A percentile compares a stretch with the other conserved stretches of the same genome.
Evolutionary conservation across 2,329 filamentous ascomycete species (phyloP).

Genomic region (Celoporthe dispersa): DNA sequence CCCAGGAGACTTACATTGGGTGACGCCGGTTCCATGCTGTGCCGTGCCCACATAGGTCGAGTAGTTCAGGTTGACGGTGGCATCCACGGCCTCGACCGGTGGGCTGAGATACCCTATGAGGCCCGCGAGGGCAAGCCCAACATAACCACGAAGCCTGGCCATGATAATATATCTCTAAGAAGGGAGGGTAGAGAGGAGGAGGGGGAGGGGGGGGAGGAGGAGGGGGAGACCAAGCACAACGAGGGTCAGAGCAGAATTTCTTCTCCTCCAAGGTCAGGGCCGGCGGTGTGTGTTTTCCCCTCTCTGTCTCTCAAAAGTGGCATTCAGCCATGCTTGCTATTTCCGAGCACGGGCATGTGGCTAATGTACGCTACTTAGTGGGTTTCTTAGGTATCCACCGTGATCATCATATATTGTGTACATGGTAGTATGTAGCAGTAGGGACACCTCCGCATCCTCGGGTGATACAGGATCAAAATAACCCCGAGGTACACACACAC

Average conservation of each 20-base stretch:
- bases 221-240: not conserved
- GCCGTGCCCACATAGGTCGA: constrained; percentile 29
- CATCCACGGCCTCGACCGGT: constrained; percentile 18
- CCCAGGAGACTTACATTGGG: constrained; percentile 13
- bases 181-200: not conserved
- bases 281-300: not conserved
- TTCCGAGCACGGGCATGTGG: not conserved
- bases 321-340: not conserved
- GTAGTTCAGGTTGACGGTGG: constrained; percentile 23
- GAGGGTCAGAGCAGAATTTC: not conserved
- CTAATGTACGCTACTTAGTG: not conserved
- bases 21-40: constrained; percentile 21
- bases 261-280: not conserved
- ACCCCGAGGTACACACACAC: not conserved
- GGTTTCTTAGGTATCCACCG: not conserved
- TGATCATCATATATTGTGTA: not conserved
- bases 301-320: not conserved
- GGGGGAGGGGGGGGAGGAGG: not conserved
- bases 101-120: constrained; percentile 8
- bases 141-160: constrained; percentile 1
- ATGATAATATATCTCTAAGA: not conserved
- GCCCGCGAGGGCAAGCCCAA: constrained; percentile 9
- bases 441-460: not conserved
- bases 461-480: not conserved
- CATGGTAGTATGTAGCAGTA: not conserved